phyloP scores from a whole-genome alignment of 306 rosid species.

The Pyrus bretschneideri region DNA sequence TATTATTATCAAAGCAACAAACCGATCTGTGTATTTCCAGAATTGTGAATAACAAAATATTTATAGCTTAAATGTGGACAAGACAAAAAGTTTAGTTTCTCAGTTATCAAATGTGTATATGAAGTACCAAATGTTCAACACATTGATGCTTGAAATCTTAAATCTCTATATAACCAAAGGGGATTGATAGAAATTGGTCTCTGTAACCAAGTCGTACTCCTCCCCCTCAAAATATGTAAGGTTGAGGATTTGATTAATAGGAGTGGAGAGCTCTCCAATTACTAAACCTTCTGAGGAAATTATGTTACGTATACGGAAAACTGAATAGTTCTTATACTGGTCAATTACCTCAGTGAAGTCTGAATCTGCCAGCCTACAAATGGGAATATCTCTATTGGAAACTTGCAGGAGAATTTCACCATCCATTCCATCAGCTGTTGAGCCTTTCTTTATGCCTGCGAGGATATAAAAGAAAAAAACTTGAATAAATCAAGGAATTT shows the following conservation, averaged over 20 bases:
- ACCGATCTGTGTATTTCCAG: not conserved
- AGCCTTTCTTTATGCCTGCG: constrained; percentile 36
- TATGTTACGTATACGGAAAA: not conserved
- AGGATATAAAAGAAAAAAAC: constrained; percentile 5
- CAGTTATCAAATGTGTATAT: not conserved
- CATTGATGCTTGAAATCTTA: not conserved
- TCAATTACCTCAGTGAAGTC: constrained; percentile 60
- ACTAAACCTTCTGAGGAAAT: not conserved
- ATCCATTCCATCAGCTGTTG: constrained; percentile 1
- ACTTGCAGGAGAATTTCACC: constrained; percentile 43
- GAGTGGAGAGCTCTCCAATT: not conserved
- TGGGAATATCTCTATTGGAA: constrained; percentile 33
- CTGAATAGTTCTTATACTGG: not conserved
- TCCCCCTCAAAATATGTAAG: not conserved
- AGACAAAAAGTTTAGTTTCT: too few relatives aligned
- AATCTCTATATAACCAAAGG: not conserved
- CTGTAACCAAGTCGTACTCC: not conserved
- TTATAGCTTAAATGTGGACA: not conserved
- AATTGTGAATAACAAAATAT: not conserved
- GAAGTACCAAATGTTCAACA: not conserved
- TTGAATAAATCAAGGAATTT: not conserved
- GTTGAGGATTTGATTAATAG: not conserved
- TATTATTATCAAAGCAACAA: not conserved
- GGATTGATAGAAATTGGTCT: not conserved
- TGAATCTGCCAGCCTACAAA: constrained; percentile 51